Base-by-base conservation (phyloP, 495 filamentous ascomycete genomes). In the Thozetella sp. region DNA sequence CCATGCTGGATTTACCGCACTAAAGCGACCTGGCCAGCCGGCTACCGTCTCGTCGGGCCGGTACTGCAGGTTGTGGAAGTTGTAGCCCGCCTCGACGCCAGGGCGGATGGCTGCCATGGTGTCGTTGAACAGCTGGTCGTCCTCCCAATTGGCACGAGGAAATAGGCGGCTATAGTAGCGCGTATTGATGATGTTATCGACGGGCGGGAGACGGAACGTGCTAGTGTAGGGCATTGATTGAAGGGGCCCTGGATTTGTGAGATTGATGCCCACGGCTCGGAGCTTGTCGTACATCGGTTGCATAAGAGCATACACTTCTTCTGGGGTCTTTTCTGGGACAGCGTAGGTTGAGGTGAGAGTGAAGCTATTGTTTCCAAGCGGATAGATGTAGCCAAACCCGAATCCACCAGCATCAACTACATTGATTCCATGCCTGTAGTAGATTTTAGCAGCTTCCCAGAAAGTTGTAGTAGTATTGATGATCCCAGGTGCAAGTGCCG, bases 1-100 rank as follows among this genome's bases (percentile, higher is more conserved):
- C 77, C 79, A 86, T 3, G 84, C 84, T 0, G 83, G 84, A 67
- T 83, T 82, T 2, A 82, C 80, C 0, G 81, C 72, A 61, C 70
- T 80, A 9, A 74, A 65, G 22, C 67, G 59, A 43, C 76, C 79
- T 1, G 78, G 72, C 57, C 67, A 74, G 2, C 76, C 73, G 0
- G 74, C 74, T 1, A 68, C 61, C 17, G 63, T 34, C 1, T 43
- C 48, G 1, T 68, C 72, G 13, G 72, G 69, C 24, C 63, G 60
- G 13, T 72, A 66, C 3, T 78, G 72, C n/a, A 83, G 79, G 1
- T 78, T 80, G 24, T 77, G 72, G 67, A 79, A 76, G 25, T 71
- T 72, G 43, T 77, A 77, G 4, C 69, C 69, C 24, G 75, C 67
- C 17, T 72, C 67, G 25, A 84, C 79, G 51, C 81, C 79, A 6